phyloP scores from a whole-genome alignment of 176 grass and related monocot species.

The Musa troglodytarum region DNA sequence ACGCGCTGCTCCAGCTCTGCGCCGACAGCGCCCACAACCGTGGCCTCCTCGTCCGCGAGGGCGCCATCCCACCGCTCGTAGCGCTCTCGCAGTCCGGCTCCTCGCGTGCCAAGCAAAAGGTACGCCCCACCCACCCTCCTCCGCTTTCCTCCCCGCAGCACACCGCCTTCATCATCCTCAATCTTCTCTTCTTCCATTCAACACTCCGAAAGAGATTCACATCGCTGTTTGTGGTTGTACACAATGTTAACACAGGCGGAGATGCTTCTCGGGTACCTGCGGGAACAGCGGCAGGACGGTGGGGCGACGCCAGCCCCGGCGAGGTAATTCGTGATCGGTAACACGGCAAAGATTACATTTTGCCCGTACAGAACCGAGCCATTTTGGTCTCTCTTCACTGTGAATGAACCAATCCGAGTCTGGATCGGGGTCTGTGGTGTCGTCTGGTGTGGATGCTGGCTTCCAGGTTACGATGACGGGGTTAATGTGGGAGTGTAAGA shows the following conservation, averaged over 20 bases:
- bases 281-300: conserved; percentile 59
- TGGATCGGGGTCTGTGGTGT: background rate
- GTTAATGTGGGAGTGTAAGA: background rate
- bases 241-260: conserved; percentile 45
- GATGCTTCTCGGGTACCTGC: conserved; percentile 69
- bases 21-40: conserved; percentile 55
- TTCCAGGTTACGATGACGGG: background rate
- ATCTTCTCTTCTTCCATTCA: background rate
- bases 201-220: background rate
- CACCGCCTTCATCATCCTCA: too few species aligned
- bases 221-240: background rate
- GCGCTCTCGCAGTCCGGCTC: conserved; percentile 78
- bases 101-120: conserved; percentile 87
- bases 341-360: background rate
- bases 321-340: background rate
- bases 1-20: conserved; percentile 78
- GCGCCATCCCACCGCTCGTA: conserved; percentile 85
- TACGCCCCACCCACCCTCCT: conserved; percentile 7
- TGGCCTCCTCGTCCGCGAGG: conserved; percentile 77
- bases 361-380: background rate
- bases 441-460: background rate
- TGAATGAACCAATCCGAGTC: background rate
- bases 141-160: too few species aligned
- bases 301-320: background rate
- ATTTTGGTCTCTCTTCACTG: background rate